A percentile compares a stretch with the other conserved stretches of the same genome.
Conservation (phyloP, 2,329 filamentous ascomycete species). For the Colletotrichum higginsianum region DNA sequence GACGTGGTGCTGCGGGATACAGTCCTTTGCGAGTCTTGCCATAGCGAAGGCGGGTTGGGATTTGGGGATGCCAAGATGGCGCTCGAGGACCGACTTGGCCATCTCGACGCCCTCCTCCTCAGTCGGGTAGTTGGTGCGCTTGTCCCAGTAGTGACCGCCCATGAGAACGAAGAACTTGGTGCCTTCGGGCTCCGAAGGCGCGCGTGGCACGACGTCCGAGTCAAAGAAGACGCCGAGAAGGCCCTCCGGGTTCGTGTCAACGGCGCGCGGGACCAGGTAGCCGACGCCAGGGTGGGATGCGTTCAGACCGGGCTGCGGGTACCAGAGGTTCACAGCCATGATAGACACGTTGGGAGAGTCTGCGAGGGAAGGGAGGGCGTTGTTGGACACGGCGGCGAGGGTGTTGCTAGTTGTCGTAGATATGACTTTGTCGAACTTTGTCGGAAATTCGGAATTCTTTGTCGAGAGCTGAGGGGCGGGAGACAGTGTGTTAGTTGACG, state of each 20-base stretch:
- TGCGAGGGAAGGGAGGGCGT: constrained; percentile 63
- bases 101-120: constrained; percentile 77
- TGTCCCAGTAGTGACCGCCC: constrained; percentile 92
- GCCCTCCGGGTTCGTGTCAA: constrained; percentile 84
- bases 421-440: constrained; percentile 70
- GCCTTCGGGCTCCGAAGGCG: constrained; percentile 48
- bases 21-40: constrained; percentile 74
- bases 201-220: constrained; percentile 68
- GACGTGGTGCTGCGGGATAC: constrained; percentile 91
- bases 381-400: constrained; percentile 56
- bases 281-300: constrained; percentile 81
- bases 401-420: constrained; percentile 72
- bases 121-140: constrained; percentile 80
- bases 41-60: constrained; percentile 73
- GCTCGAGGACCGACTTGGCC: constrained; percentile 77
- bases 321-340: constrained; percentile 95
- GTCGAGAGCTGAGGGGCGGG: constrained; percentile 50
- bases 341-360: constrained; percentile 81
- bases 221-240: constrained; percentile 95
- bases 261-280: constrained; percentile 87
- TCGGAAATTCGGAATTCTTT: constrained; percentile 42
- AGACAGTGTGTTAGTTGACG: constrained; percentile 6
- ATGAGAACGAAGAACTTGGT: constrained; percentile 86
- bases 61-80: constrained; percentile 79
- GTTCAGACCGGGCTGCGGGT: constrained; percentile 74